Evolutionary conservation across 306 rosid genomes (phyloP).

Genomic region (Fragaria ananassa): DNA sequence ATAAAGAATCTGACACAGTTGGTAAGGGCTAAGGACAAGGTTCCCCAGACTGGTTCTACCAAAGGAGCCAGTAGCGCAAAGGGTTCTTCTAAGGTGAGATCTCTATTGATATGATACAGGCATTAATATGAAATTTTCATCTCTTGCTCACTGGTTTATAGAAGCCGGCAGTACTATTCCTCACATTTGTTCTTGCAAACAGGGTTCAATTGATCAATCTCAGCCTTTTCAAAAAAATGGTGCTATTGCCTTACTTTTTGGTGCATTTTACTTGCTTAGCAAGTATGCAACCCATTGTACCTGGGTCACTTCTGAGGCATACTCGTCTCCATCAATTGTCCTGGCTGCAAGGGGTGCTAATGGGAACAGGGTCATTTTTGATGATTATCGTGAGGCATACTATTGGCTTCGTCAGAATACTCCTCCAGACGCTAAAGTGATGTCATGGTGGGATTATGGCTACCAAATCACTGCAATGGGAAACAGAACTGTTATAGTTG

Average conservation of each 20-base stretch:
- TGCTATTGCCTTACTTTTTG: conserved; percentile 73
- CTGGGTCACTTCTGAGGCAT: conserved; percentile 99
- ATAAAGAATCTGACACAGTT: conserved; percentile 76
- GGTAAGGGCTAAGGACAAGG: conserved; percentile 61
- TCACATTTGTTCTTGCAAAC: conserved; percentile 31
- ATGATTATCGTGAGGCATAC: conserved; percentile 99
- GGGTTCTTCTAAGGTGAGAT: conserved; percentile 81
- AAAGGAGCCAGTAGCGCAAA: conserved; percentile 59
- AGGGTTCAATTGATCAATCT: conserved; percentile 83
- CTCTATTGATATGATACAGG: not conserved
- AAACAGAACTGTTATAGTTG: conserved; percentile 97
- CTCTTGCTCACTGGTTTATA: not conserved
- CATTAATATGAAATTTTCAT: not conserved
- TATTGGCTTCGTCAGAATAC: conserved; percentile 99
- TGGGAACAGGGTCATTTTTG: conserved; percentile 91
- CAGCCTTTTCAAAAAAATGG: conserved; percentile 96
- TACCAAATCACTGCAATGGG: conserved; percentile 99
- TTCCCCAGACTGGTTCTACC: conserved; percentile 60
- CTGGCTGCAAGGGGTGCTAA: conserved; percentile 98
- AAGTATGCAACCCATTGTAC: conserved; percentile 95
- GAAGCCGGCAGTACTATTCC: not conserved
- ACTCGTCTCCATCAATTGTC: conserved; percentile 99
- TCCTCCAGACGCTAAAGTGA: conserved; percentile 92
- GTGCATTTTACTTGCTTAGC: conserved; percentile 91
- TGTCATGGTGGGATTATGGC: conserved; percentile 99